A percentile compares a stretch with the other conserved stretches of the same genome.
These are phyloP conservation scores for sweet orange (Citrus sinensis) DNA, from an alignment of 345 rosid genomes.

Conservation along the genomic window DNA sequence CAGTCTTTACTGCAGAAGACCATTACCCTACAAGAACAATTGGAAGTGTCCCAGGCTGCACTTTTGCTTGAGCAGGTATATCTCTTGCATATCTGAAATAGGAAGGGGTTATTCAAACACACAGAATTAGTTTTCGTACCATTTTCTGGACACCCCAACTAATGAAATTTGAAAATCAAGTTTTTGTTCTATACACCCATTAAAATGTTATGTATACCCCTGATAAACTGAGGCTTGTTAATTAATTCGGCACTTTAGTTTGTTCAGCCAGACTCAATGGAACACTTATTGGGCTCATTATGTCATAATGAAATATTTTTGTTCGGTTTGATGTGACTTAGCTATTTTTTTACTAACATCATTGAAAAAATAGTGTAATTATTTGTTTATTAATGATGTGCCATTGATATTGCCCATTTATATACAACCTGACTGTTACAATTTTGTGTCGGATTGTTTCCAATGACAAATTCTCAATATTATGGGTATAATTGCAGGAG, in stretches of 20 bases:
- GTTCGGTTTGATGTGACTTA: not conserved
- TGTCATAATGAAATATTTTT: not conserved
- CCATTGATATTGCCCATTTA: not conserved
- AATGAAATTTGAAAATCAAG: not conserved
- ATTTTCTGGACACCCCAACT: not conserved
- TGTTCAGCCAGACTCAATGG: not conserved
- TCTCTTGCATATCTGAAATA: not conserved
- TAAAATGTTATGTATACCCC: not conserved
- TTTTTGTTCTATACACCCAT: not conserved
- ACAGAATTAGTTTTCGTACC: not conserved
- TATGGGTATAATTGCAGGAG: constrained; percentile 43
- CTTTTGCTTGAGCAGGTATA: constrained; percentile 85
- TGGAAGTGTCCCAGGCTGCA: constrained; percentile 73
- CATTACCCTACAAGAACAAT: constrained; percentile 69
- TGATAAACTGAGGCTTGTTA: not conserved
- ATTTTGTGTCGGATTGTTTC: not conserved
- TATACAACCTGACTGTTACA: no score
- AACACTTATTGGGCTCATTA: not conserved
- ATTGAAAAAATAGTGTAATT: not conserved
- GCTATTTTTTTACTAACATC: not conserved
- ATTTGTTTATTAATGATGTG: not conserved
- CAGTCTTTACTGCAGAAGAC: constrained; percentile 71
- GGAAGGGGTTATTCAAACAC: not conserved
- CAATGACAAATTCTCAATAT: not conserved
- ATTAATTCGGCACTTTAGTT: not conserved